phyloP scores from a whole-genome alignment of 768 basidiomycete genomes.

The Exsudoporus frostii region DNA sequence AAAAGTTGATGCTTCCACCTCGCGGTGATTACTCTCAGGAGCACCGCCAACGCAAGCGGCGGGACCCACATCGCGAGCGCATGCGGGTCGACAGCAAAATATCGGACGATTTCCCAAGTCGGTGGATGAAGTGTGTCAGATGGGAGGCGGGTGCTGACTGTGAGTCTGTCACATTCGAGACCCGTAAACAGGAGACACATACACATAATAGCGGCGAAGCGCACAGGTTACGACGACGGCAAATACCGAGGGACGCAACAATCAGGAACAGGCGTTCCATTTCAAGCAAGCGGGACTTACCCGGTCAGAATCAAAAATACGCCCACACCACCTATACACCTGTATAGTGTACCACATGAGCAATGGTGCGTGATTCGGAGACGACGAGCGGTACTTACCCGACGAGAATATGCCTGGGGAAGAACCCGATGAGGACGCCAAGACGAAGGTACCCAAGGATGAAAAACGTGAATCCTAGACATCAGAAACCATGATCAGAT shows the following conservation, averaged over 20 bases:
- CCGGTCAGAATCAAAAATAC: conserved; percentile 89
- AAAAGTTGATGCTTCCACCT: conserved; percentile 84
- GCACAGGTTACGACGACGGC: background rate
- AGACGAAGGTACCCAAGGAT: conserved; percentile 80
- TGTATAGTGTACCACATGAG: conserved; percentile 19
- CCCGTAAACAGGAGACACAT: background rate
- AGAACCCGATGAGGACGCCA: conserved; percentile 88
- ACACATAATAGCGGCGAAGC: background rate
- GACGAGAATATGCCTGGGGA: conserved; percentile 95
- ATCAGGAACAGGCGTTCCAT: conserved; percentile 1
- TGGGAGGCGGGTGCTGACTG: conserved; percentile 78
- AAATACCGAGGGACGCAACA: background rate
- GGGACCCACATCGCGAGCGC: conserved; percentile 76
- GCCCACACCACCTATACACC: conserved; percentile 94
- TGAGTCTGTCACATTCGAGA: conserved; percentile 48
- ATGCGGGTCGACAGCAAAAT: conserved; percentile 62
- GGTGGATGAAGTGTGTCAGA: conserved; percentile 70
- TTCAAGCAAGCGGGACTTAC: conserved; percentile 35
- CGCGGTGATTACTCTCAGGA: conserved; percentile 77
- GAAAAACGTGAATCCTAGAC: conserved; percentile 62
- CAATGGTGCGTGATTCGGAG: background rate
- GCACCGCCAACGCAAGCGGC: conserved; percentile 70
- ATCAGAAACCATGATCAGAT: conserved; percentile 10
- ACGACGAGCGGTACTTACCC: conserved; percentile 50
- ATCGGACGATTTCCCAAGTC: conserved; percentile 58